A percentile compares a stretch with the other conserved stretches of the same genome.
These are phyloP conservation scores for Nicotiana paniculata DNA, from an alignment of 257 asterid species.

Conservation along the genomic window DNA sequence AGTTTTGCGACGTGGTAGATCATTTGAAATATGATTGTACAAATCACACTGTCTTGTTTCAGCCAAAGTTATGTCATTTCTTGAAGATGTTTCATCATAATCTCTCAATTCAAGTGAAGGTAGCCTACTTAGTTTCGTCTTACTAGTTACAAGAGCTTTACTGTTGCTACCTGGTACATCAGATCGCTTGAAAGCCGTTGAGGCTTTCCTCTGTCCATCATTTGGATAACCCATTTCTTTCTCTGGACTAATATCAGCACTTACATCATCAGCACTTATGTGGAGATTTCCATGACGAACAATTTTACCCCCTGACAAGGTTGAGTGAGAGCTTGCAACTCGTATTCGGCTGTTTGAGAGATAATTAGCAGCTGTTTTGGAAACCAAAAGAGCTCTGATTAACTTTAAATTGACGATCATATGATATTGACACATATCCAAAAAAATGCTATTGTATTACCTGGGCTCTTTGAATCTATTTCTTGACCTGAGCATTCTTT, in stretches of 20 bases:
- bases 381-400: constrained; percentile 1
- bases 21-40: constrained; percentile 1
- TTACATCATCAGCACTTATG: not conserved
- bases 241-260: not conserved
- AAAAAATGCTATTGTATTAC: not conserved
- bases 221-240: not conserved
- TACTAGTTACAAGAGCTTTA: constrained; percentile 6
- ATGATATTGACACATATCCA: not conserved
- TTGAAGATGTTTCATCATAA: constrained; percentile 31
- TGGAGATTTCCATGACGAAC: not conserved
- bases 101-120: constrained; percentile 27
- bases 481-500: constrained; percentile 9
- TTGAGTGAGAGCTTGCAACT: not conserved
- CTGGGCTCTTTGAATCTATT: not conserved
- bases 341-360: not conserved
- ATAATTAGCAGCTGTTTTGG: constrained; percentile 1
- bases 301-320: not conserved
- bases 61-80: constrained; percentile 24
- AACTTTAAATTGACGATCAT: not conserved
- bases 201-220: not conserved
- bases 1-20: constrained; percentile 25
- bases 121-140: constrained; percentile 7
- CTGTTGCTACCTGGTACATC: not conserved
- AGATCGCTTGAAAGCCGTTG: not conserved
- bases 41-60: not conserved